Evolutionary conservation across 164 flowering plant genomes (phyloP), one percentile per base, ranked within the genome.

Genomic region (Dillenia suffruticosa): DNA sequence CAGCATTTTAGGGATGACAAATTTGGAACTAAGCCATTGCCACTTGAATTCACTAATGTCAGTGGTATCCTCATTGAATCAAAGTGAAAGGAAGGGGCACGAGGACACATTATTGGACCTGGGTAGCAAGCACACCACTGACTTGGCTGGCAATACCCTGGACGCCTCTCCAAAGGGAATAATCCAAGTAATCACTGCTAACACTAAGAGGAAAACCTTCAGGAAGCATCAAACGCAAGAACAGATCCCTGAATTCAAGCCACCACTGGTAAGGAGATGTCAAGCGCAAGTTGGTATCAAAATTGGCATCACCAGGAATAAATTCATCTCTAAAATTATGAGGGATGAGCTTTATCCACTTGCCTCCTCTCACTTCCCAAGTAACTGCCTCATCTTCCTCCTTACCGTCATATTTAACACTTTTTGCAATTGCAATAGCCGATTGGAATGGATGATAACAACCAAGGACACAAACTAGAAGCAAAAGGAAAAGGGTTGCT

Each of bases 91-190:
- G 47, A 56, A 5, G 26, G 43, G 16, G 49, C 40, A 32, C 40
- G 32, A 49, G 5, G 46, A 63, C 59, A 44, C 14, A 11, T 8
- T 8, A n/a, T 40, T 19, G 24, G 9, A 90, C 94, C 91, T 94
- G 99, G 22, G 97, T 92, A 58, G 96, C 83, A 49, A 94, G 96
- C 44, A 94, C 97, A 3, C 92, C 84, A 44, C 84, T 95, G 40
- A 95, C 74, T 75, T 95, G 99, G 63, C 96, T 87, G 54, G 99
- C 99, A 49, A 95, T 70, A 8, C 97, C 96, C 69, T 95, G 99
- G 11, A 88, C 89, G 7, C 87, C 92, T 77, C 99, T 81, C 97
- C 99, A 91, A n/a, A 89, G 79, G 53, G 96, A 86, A 56, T 92
- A 95, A 44, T 95, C 96, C 84, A 92, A 68, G 69, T 95, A 95